phyloP scores from a whole-genome alignment of 192 early-diverging fungal genomes.

The Helicostylum pulchrum region DNA sequence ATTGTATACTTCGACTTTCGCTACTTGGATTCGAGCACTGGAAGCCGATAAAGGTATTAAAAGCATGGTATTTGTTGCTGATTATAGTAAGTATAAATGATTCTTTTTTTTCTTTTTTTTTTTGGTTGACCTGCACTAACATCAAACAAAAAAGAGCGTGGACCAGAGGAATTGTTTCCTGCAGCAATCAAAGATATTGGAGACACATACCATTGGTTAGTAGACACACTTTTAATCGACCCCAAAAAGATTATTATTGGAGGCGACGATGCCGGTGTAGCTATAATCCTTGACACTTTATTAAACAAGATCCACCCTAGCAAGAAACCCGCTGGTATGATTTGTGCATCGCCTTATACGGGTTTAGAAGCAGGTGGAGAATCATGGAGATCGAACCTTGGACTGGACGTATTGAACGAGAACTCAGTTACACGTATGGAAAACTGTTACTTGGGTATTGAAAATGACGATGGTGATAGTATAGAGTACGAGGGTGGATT shows the following conservation, averaged over 20 bases:
- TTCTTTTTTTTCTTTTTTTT: not conserved
- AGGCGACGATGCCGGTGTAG: slow-evolving; percentile 23
- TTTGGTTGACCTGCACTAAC: not conserved
- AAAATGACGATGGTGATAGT: not conserved
- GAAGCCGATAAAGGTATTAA: slow-evolving; percentile 19
- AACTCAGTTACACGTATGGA: slow-evolving; percentile 16
- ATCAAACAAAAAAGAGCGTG: slow-evolving; percentile 3
- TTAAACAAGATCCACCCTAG: not conserved
- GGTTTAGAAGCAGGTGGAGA: slow-evolving; percentile 23
- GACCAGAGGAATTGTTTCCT: slow-evolving; percentile 4
- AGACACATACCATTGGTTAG: slow-evolving; percentile 16
- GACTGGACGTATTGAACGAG: slow-evolving; percentile 2
- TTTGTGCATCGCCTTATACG: slow-evolving; percentile 23
- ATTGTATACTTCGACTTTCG: slow-evolving; percentile 17
- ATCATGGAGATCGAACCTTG: slow-evolving; percentile 18
- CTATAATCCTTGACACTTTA: slow-evolving; percentile 10
- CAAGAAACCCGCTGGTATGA: slow-evolving; percentile 4
- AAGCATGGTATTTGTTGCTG: slow-evolving; percentile 8
- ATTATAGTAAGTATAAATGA: slow-evolving; percentile 15
- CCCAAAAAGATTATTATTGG: slow-evolving; percentile 13
- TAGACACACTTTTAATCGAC: not conserved
- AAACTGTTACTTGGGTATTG: not conserved
- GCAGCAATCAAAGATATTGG: slow-evolving; percentile 8
- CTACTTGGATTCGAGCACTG: slow-evolving; percentile 19
- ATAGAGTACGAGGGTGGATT: not conserved